These are phyloP conservation scores for Skeletonema costatum DNA, from an alignment of 108 stramenopile species.

Conservation along the genomic window DNA sequence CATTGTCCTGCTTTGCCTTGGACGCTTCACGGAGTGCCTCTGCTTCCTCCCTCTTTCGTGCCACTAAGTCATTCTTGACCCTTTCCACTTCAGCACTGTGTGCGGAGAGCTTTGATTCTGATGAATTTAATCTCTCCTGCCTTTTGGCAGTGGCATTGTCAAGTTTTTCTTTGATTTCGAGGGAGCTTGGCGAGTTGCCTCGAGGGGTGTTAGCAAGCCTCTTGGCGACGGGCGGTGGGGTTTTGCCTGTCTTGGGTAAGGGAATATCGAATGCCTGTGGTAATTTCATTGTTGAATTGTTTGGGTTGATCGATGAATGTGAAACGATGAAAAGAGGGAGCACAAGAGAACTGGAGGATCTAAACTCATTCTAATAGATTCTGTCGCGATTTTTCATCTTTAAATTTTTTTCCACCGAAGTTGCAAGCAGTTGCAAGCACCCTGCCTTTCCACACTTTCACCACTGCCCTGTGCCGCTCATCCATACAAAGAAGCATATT, in stretches of 20 bases:
- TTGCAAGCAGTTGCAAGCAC: too few species aligned
- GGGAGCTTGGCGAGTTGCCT: constrained; percentile 1
- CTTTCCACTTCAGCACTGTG: constrained; percentile 11
- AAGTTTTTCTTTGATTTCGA: neutral
- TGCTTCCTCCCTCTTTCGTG: neutral
- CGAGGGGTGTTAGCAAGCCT: neutral
- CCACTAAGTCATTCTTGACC: neutral
- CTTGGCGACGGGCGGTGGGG: neutral
- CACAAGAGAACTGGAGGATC: too few species aligned
- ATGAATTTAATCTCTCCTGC: neutral
- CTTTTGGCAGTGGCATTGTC: constrained; percentile 5
- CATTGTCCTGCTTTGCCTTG: constrained; percentile 1
- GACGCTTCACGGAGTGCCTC: constrained; percentile 1
- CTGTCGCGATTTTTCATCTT: too few species aligned
- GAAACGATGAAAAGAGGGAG: too few species aligned
- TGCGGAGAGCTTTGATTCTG: constrained; percentile 3
- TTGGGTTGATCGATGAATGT: too few species aligned
- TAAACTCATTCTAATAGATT: too few species aligned
- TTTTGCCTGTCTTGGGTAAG: neutral
- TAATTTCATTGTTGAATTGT: neutral
- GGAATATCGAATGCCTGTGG: neutral
- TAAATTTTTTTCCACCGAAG: too few species aligned
- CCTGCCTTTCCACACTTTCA: too few species aligned
- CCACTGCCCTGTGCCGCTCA: too few species aligned
- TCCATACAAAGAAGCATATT: too few species aligned